A percentile compares a stretch with the other conserved stretches of the same genome.
Evolutionary conservation across 2,329 filamentous ascomycete species (phyloP).

Genomic region (Fusarium xylarioides): DNA sequence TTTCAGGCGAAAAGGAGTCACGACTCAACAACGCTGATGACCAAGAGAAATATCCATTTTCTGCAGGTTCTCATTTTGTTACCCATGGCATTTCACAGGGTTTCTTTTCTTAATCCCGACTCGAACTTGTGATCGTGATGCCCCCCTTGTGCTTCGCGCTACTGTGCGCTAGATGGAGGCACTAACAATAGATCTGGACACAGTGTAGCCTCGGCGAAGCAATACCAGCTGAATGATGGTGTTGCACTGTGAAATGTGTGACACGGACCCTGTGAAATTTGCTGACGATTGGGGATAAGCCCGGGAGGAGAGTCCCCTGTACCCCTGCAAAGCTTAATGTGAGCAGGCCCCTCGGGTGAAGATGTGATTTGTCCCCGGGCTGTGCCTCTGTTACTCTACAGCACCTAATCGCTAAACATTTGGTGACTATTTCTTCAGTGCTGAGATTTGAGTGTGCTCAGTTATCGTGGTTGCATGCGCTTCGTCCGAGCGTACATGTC

Average conservation of each 20-base stretch:
- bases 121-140: background rate
- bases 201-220: background rate
- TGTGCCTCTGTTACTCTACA: background rate
- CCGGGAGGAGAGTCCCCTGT: background rate
- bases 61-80: background rate
- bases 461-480: background rate
- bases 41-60: background rate
- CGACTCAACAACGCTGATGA: background rate
- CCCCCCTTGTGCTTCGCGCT: background rate
- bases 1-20: background rate
- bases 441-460: background rate
- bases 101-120: background rate
- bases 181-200: constrained; percentile 1
- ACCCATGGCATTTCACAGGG: background rate
- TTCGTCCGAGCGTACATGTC: constrained; percentile 4
- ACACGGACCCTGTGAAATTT: background rate
- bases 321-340: constrained; percentile 1
- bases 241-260: background rate
- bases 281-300: background rate
- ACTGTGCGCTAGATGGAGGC: background rate
- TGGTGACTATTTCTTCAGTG: background rate
- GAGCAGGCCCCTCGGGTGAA: background rate
- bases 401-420: background rate
- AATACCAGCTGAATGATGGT: background rate
- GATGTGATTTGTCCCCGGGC: background rate